Percentiles rank a stretch among this genome's conserved stretches.
These are phyloP conservation scores for Pseudoturritis turrita DNA, from an alignment of 345 rosid genomes.

Conservation along the genomic window DNA sequence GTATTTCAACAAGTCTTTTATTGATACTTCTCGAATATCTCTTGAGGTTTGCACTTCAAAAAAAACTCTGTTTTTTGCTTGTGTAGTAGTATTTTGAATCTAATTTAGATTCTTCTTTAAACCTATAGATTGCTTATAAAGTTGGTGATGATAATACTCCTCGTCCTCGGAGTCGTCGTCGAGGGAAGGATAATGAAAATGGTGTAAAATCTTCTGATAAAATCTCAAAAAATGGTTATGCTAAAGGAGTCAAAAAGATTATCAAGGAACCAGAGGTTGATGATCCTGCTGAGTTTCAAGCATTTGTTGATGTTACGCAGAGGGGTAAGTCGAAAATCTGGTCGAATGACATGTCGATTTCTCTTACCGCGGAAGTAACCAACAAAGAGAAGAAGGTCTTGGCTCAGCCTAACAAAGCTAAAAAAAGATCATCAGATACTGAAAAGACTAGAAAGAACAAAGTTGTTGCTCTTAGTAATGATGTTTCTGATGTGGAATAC, in stretches of 20 bases:
- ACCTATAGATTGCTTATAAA: slow-evolving; percentile 59
- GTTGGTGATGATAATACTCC: slow-evolving; percentile 67
- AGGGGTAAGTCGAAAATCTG: slow-evolving; percentile 60
- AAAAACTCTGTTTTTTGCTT: not conserved
- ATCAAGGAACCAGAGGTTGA: slow-evolving; percentile 31
- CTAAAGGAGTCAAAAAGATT: slow-evolving; percentile 32
- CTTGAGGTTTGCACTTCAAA: slow-evolving; percentile 58
- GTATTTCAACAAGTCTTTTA: slow-evolving; percentile 62
- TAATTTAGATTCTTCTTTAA: not conserved
- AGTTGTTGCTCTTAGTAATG: slow-evolving; percentile 39
- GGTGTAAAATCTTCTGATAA: slow-evolving; percentile 18
- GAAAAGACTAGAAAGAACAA: slow-evolving; percentile 30
- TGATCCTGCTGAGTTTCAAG: slow-evolving; percentile 46
- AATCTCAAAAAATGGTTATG: not conserved
- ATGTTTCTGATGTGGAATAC: slow-evolving; percentile 75
- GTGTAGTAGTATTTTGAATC: not conserved
- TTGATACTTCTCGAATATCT: slow-evolving; percentile 54
- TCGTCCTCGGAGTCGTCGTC: slow-evolving; percentile 83
- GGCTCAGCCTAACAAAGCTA: slow-evolving; percentile 24
- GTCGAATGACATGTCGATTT: slow-evolving; percentile 60
- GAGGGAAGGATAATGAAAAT: slow-evolving; percentile 26
- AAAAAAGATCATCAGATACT: slow-evolving; percentile 13
- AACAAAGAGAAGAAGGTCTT: slow-evolving; percentile 16
- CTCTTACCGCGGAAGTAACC: slow-evolving; percentile 26
- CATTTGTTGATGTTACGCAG: slow-evolving; percentile 65